Evolutionary conservation across 2,329 filamentous ascomycete genomes (phyloP).

Genomic region (Exophiala dermatitidis): DNA sequence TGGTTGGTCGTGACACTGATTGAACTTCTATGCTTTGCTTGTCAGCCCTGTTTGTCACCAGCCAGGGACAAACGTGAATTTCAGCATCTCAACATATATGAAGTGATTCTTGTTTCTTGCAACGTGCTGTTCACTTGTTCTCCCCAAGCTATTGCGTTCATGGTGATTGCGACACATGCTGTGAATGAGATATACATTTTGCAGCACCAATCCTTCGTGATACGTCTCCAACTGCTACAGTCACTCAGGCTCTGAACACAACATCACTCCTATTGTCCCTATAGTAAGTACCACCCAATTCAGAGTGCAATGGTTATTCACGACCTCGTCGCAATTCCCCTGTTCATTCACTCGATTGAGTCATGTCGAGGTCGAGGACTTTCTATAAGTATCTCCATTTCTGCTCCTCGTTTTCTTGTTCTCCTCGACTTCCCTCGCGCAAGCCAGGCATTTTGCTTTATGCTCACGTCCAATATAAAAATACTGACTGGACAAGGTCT

Average conservation of each 20-base stretch:
- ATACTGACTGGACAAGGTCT: slow-evolving; percentile 1
- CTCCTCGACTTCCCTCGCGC: no score
- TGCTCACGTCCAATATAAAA: not conserved
- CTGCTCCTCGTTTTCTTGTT: no score
- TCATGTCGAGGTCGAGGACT: no score
- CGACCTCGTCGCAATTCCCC: not conserved
- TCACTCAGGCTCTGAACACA: not conserved
- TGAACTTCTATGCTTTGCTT: not conserved
- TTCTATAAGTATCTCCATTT: no score
- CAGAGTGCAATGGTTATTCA: not conserved
- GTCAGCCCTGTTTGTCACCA: not conserved
- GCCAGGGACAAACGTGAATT: not conserved
- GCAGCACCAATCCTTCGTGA: not conserved
- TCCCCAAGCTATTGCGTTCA: not conserved
- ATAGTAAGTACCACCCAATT: slow-evolving; percentile 2
- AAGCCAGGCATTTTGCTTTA: not conserved
- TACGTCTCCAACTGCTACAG: no score
- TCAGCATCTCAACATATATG: not conserved
- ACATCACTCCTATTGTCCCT: not conserved
- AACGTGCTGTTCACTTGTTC: not conserved
- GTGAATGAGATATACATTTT: not conserved
- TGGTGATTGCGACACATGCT: not conserved
- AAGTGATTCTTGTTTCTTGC: not conserved
- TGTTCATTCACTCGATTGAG: not conserved
- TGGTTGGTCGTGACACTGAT: not conserved